A percentile compares a stretch with the other conserved stretches of the same genome.
These are phyloP conservation scores for Trichoderma oligosporum DNA, from an alignment of 2,329 filamentous ascomycete genomes.

Conservation along the genomic window DNA sequence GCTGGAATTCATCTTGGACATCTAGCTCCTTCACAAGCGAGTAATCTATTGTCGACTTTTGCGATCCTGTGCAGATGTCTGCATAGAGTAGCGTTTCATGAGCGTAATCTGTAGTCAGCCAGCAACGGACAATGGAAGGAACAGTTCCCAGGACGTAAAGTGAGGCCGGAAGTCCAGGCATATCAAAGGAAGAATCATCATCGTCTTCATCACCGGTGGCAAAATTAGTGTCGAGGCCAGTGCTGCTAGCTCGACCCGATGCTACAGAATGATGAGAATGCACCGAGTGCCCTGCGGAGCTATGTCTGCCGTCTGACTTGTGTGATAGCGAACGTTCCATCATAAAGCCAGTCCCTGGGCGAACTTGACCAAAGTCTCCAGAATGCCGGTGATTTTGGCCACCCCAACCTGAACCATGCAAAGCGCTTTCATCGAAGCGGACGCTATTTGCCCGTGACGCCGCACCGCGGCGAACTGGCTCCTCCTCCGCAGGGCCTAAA, in stretches of 20 bases:
- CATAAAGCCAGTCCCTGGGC: slow-evolving; percentile 80
- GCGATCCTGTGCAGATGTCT: slow-evolving; percentile 86
- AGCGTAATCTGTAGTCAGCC: slow-evolving; percentile 86
- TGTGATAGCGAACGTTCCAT: slow-evolving; percentile 90
- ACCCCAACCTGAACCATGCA: slow-evolving; percentile 81
- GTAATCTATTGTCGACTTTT: slow-evolving; percentile 76
- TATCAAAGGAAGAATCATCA: slow-evolving; percentile 66
- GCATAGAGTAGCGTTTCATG: slow-evolving; percentile 87
- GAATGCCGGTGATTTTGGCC: slow-evolving; percentile 74
- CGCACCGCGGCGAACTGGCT: slow-evolving; percentile 77
- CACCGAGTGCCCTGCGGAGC: slow-evolving; percentile 81
- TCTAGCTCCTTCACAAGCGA: slow-evolving; percentile 72
- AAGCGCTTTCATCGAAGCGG: slow-evolving; percentile 91
- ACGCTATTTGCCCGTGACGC: slow-evolving; percentile 95
- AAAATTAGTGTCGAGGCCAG: slow-evolving; percentile 75
- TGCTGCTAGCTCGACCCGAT: slow-evolving; percentile 79
- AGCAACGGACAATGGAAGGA: slow-evolving; percentile 92
- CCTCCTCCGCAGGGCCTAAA: slow-evolving; percentile 76
- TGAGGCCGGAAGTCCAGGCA: slow-evolving; percentile 73
- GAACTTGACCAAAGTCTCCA: slow-evolving; percentile 71
- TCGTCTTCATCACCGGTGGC: slow-evolving; percentile 58
- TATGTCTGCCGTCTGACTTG: slow-evolving; percentile 92
- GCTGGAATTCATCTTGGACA: slow-evolving; percentile 61
- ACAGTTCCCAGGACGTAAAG: slow-evolving; percentile 83
- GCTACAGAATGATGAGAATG: slow-evolving; percentile 65